Conservation (phyloP, 805 yeast species). For the Wickerhamomyces chaumierensis region DNA sequence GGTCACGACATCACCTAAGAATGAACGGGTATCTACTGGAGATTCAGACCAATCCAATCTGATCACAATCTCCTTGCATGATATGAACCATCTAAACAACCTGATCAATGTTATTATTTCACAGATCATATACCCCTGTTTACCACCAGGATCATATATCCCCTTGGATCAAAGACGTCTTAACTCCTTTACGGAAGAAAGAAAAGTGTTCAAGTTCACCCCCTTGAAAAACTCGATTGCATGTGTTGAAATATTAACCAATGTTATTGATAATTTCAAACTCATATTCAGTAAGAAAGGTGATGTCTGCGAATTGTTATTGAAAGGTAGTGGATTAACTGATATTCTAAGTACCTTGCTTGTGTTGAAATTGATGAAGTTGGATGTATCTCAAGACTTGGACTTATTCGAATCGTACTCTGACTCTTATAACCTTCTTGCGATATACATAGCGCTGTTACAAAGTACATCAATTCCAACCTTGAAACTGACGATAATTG, state of each 20-base stretch:
- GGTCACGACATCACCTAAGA: neutral
- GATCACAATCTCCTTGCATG: constrained; percentile 69
- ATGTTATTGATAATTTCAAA: constrained; percentile 14
- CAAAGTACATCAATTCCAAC: constrained; percentile 34
- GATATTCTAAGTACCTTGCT: constrained; percentile 43
- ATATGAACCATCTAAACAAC: constrained; percentile 62
- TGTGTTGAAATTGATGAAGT: constrained; percentile 24
- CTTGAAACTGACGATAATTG: constrained; percentile 36
- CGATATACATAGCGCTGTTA: constrained; percentile 46
- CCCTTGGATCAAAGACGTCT: constrained; percentile 51
- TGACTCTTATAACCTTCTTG: constrained; percentile 60
- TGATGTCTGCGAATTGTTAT: constrained; percentile 31
- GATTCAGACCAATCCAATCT: constrained; percentile 15
- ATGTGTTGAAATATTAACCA: constrained; percentile 1
- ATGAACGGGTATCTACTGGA: too few species aligned
- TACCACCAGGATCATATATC: constrained; percentile 47
- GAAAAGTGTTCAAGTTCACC: constrained; percentile 8
- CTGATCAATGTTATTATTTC: constrained; percentile 54
- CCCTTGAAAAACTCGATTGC: constrained; percentile 3
- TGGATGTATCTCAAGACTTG: constrained; percentile 16
- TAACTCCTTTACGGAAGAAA: constrained; percentile 30
- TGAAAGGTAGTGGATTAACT: constrained; percentile 58
- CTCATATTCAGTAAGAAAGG: constrained; percentile 16
- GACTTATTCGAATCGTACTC: constrained; percentile 29
- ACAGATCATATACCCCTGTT: constrained; percentile 59